Conservation (phyloP, 208 protist species). For the Balamuthia mandrillaris region DNA sequence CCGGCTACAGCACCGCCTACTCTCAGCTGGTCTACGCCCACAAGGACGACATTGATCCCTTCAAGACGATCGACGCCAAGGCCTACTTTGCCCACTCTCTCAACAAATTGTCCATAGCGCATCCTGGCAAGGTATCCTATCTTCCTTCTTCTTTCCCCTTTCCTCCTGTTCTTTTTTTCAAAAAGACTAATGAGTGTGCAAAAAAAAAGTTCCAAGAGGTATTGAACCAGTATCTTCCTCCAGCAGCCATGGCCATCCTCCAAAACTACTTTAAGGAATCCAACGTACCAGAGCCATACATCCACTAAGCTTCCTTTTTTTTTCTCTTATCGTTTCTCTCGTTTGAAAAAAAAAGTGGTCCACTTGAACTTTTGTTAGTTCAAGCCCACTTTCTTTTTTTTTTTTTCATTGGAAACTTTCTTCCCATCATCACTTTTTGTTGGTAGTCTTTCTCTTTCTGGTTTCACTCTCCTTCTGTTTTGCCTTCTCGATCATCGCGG, state of each 20-base stretch:
- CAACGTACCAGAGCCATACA: too few relatives aligned
- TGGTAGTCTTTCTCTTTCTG: background rate
- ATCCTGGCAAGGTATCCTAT: slow-evolving; percentile 1
- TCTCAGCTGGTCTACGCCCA: background rate
- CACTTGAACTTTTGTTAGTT: too few relatives aligned
- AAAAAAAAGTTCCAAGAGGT: background rate
- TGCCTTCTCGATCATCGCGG: background rate
- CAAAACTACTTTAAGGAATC: slow-evolving; percentile 27
- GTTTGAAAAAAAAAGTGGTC: too few relatives aligned
- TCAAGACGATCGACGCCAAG: slow-evolving; percentile 29
- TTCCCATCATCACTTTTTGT: too few relatives aligned
- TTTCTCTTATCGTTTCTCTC: too few relatives aligned
- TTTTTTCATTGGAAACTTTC: too few relatives aligned
- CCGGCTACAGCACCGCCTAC: background rate
- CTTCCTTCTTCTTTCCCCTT: background rate
- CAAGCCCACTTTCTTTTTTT: too few relatives aligned
- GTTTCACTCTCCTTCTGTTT: background rate
- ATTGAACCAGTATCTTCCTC: background rate
- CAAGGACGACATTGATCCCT: slow-evolving; percentile 27
- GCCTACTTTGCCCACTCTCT: slow-evolving; percentile 14
- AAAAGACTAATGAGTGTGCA: background rate
- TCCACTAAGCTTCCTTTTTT: too few relatives aligned
- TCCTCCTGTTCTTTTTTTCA: background rate
- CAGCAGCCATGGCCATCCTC: background rate
- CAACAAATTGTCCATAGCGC: background rate